Evolutionary conservation across 768 basidiomycete genomes (phyloP).

Genomic region (Suillus subluteus): DNA sequence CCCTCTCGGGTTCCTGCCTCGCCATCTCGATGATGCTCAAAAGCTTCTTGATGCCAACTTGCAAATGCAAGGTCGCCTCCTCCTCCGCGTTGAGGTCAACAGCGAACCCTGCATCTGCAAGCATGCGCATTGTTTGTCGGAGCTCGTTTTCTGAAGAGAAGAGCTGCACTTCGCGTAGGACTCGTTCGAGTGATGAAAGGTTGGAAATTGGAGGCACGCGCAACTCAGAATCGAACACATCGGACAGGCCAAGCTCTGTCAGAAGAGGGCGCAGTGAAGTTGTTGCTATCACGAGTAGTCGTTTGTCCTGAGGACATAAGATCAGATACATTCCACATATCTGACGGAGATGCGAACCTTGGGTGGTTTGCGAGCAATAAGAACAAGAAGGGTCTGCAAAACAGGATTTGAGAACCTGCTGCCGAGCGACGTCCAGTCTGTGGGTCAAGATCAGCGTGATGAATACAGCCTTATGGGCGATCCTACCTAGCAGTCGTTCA

Average conservation of each 20-base stretch:
- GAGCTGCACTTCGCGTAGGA: slow-evolving; percentile 79
- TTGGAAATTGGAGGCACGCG: slow-evolving; percentile 81
- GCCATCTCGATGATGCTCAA: slow-evolving; percentile 95
- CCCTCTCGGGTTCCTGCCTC: slow-evolving; percentile 89
- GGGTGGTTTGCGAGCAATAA: slow-evolving; percentile 88
- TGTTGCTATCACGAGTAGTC: slow-evolving; percentile 89
- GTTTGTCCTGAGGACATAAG: slow-evolving; percentile 67
- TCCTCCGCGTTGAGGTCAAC: slow-evolving; percentile 44
- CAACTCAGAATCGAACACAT: slow-evolving; percentile 87
- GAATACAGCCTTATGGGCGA: background rate
- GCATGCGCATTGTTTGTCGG: slow-evolving; percentile 60
- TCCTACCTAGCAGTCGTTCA: slow-evolving; percentile 87
- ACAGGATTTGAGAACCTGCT: slow-evolving; percentile 96
- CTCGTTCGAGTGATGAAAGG: slow-evolving; percentile 70
- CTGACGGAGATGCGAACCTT: slow-evolving; percentile 58
- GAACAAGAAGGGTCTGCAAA: slow-evolving; percentile 85
- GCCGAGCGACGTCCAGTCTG: slow-evolving; percentile 97
- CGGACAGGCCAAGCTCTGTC: slow-evolving; percentile 85
- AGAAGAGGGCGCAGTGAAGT: slow-evolving; percentile 88
- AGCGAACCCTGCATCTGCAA: slow-evolving; percentile 77
- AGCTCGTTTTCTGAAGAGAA: slow-evolving; percentile 64
- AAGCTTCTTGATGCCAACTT: slow-evolving; percentile 94
- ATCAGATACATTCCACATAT: background rate
- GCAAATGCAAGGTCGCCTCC: slow-evolving; percentile 51
- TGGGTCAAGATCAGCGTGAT: background rate